These are phyloP conservation scores for Capronia epimyces DNA, from an alignment of 2,329 filamentous ascomycete genomes.

Conservation along the genomic window DNA sequence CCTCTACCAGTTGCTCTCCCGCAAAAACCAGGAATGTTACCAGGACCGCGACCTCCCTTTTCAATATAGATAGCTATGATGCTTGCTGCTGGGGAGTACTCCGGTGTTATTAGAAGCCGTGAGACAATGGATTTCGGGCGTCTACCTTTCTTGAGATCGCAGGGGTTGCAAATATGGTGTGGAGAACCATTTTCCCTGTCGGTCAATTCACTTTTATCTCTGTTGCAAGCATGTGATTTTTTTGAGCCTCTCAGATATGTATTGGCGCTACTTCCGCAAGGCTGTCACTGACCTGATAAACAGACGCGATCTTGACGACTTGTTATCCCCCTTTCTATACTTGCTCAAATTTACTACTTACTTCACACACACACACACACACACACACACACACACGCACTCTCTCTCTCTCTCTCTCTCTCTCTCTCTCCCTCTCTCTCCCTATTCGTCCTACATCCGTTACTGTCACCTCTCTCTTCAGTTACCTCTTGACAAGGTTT, in stretches of 20 bases:
- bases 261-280: neutral
- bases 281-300: conserved; percentile 1
- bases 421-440: too few relatives aligned
- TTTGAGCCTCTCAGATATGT: neutral
- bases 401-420: too few relatives aligned
- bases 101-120: neutral
- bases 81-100: too few relatives aligned
- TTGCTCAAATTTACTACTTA: too few relatives aligned
- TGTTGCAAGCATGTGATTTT: neutral
- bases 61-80: too few relatives aligned
- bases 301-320: neutral
- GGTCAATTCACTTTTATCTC: neutral
- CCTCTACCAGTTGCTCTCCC: too few relatives aligned
- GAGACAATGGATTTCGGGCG: neutral
- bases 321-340: neutral
- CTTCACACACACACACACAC: too few relatives aligned
- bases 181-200: neutral
- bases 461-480: neutral
- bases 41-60: too few relatives aligned
- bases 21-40: too few relatives aligned
- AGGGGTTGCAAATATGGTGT: neutral
- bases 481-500: neutral
- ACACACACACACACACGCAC: too few relatives aligned
- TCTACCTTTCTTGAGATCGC: neutral
- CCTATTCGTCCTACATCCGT: neutral